These are phyloP conservation scores for Dothistroma pini DNA, from an alignment of 2,329 filamentous ascomycete genomes.

Conservation along the genomic window DNA sequence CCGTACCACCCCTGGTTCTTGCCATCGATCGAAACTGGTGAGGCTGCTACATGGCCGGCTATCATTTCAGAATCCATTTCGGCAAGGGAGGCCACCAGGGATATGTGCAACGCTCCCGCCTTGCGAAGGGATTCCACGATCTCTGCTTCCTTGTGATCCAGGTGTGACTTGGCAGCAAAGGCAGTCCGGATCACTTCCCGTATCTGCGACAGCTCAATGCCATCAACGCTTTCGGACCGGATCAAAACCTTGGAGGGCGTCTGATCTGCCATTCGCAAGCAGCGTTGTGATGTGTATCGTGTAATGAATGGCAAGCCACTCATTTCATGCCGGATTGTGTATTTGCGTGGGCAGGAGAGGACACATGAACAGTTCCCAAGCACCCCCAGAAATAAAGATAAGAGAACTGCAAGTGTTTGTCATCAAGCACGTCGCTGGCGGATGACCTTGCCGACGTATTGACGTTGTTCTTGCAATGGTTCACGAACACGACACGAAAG, in stretches of 20 bases:
- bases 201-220: neutral
- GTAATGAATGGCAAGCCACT: neutral
- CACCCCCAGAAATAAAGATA: neutral
- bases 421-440: neutral
- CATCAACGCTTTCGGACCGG: neutral
- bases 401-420: neutral
- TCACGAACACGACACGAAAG: neutral
- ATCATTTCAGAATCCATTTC: neutral
- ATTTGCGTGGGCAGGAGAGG: neutral
- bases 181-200: slow-evolving; percentile 3
- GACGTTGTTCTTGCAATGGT: neutral
- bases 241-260: neutral
- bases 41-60: slow-evolving; percentile 8
- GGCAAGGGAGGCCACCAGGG: slow-evolving; percentile 3
- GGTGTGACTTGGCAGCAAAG: slow-evolving; percentile 13
- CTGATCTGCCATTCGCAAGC: neutral
- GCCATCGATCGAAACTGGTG: slow-evolving; percentile 5
- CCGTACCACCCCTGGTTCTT: slow-evolving; percentile 4
- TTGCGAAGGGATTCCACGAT: slow-evolving; percentile 10
- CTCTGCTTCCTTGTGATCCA: slow-evolving; percentile 7
- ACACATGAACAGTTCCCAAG: too few species aligned
- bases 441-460: neutral
- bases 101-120: slow-evolving; percentile 1
- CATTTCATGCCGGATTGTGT: neutral
- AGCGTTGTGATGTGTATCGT: neutral